Percentiles rank a stretch among this genome's conserved stretches.
Evolutionary conservation across 2,329 filamentous ascomycete species (phyloP).

Genomic region (Fusarium nisikadoi): DNA sequence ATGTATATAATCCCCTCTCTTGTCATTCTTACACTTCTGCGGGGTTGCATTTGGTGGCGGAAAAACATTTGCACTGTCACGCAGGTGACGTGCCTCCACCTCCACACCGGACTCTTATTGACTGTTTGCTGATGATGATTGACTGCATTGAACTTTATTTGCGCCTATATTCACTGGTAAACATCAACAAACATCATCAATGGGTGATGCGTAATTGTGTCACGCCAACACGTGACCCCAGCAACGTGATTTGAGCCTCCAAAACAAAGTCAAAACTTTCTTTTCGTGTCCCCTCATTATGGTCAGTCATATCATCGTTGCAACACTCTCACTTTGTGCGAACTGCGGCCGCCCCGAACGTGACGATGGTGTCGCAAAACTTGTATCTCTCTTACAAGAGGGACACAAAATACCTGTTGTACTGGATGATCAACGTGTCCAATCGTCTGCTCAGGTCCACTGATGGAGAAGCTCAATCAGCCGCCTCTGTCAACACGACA

Average conservation of each 20-base stretch:
- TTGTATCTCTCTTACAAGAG: constrained; percentile 53
- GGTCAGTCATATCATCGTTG: not conserved
- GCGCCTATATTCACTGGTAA: not conserved
- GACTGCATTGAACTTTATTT: not conserved
- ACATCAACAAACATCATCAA: not conserved
- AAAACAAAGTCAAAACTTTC: not conserved
- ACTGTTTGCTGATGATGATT: not conserved
- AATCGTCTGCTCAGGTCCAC: constrained; percentile 50
- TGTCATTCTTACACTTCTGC: not conserved
- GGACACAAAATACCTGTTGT: constrained; percentile 51
- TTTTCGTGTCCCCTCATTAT: not conserved
- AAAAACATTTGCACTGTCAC: not conserved
- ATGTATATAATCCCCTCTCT: not conserved
- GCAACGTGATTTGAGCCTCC: not conserved
- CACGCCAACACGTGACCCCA: not conserved
- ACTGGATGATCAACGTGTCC: constrained; percentile 54
- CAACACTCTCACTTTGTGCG: not conserved
- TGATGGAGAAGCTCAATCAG: constrained; percentile 12
- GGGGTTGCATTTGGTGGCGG: not conserved
- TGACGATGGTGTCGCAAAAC: constrained; percentile 45
- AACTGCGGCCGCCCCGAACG: not conserved
- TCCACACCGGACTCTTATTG: not conserved
- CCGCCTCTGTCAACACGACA: constrained; percentile 49
- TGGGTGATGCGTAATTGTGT: not conserved
- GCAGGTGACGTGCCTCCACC: not conserved